Evolutionary conservation across 768 basidiomycete species (phyloP).

Genomic region (Leccinum barrowsii): DNA sequence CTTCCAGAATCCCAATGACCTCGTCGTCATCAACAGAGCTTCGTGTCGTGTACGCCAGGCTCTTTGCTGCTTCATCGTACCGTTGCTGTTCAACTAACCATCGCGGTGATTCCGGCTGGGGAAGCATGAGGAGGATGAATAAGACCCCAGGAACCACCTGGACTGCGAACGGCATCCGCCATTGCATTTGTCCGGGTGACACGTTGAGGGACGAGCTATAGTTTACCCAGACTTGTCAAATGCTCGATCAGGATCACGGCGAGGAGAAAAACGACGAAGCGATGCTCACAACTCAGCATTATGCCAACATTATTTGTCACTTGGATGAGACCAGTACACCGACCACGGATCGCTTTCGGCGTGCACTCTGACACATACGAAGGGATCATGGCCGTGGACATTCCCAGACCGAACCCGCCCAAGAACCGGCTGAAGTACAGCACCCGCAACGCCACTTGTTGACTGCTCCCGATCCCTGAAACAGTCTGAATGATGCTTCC

Average conservation of each 20-base stretch:
- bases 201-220: conserved; percentile 39
- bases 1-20: conserved; percentile 38
- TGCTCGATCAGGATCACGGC: neutral
- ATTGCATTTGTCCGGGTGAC: conserved; percentile 40
- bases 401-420: conserved; percentile 58
- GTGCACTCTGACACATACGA: conserved; percentile 51
- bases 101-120: conserved; percentile 54
- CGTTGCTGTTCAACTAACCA: conserved; percentile 49
- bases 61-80: conserved; percentile 39
- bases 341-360: conserved; percentile 45
- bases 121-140: conserved; percentile 43
- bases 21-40: conserved; percentile 31
- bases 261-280: neutral
- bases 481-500: conserved; percentile 47
- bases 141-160: conserved; percentile 52
- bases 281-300: conserved; percentile 34
- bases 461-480: conserved; percentile 39
- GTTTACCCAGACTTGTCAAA: conserved; percentile 45
- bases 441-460: conserved; percentile 33
- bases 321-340: conserved; percentile 46
- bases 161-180: conserved; percentile 51
- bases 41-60: conserved; percentile 37
- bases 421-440: conserved; percentile 53
- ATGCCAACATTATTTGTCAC: conserved; percentile 29
- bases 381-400: conserved; percentile 47